A percentile compares a stretch with the other conserved stretches of the same genome.
Evolutionary conservation across 2,329 filamentous ascomycete genomes (phyloP).

Genomic region (Chaetomiaceae sp.): DNA sequence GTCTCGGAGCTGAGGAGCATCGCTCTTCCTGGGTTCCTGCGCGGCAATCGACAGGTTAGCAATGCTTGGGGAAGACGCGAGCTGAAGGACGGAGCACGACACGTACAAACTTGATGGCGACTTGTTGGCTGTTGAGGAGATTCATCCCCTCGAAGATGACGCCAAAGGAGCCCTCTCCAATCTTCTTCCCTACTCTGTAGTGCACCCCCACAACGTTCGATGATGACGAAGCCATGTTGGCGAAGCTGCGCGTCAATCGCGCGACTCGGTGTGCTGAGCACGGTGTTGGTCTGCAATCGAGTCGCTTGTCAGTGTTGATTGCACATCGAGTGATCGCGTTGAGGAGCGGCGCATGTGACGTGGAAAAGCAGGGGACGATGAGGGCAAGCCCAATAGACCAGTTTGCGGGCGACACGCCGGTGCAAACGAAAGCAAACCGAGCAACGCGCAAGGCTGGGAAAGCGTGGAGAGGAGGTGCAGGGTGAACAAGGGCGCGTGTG

Average conservation of each 20-base stretch:
- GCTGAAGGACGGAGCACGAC: not conserved
- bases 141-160: conserved; percentile 99
- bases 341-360: too few relatives aligned
- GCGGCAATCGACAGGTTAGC: conserved; percentile 11
- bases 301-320: conserved; percentile 1
- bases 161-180: conserved; percentile 96
- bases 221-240: conserved; percentile 73
- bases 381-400: too few relatives aligned
- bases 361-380: not conserved
- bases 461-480: not conserved
- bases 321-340: not conserved
- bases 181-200: conserved; percentile 98
- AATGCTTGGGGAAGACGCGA: not conserved
- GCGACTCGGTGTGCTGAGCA: not conserved
- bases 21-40: conserved; percentile 95
- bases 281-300: conserved; percentile 1
- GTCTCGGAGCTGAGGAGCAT: conserved; percentile 94
- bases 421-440: too few relatives aligned
- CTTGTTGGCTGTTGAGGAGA: conserved; percentile 96
- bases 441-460: conserved; percentile 1
- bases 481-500: not conserved
- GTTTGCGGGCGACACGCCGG: too few relatives aligned
- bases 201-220: conserved; percentile 98
- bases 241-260: not conserved
- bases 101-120: conserved; percentile 98